Evolutionary conservation across 148 eudicot species (phyloP), one percentile per base, ranked within the genome.

Genomic region (Euryodendron excelsum): DNA sequence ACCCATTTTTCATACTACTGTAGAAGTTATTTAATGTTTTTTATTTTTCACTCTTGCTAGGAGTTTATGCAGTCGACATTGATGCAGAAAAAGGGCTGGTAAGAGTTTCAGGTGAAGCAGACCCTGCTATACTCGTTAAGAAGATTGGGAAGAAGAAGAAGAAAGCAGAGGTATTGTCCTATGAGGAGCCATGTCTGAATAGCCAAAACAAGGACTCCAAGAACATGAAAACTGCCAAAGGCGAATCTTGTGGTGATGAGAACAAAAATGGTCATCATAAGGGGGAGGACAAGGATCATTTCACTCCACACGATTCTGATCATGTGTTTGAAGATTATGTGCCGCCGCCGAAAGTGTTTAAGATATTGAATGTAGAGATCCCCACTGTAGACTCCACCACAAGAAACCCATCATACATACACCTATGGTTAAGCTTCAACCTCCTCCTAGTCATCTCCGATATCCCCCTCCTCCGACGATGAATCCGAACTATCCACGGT

Each of bases 91-190:
- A 58, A 13, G 65, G 50, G 50, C 66, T 53, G 30, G 77, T 73
- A 18, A 74, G 33, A 74, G 77, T 74, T 13, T 11, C 30, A 37
- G 77, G 77, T 9, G 37, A 8, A 21, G 66, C 41, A 58, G 50
- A 37, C 34, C 77, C 77, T n/a, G 14, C 15, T 14, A 17, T 74
- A 12, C 31, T 74, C 31, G 12, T 58, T 4, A 44, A 74, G 77
- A 39, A 36, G 47, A 36, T 74, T 9, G 45, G 34, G 1, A 41
- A 74, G 0, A 58, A 23, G 36, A 58, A 58, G 2, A 74, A 74
- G 65, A 55, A 23, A 55, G 77, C 50, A 58, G 66, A 11, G 77
- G 5, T 74, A 23, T 55, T 72, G 10, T 72, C 75, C 75, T 52
- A 52, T 21, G 75, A 33, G 61, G 31, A 20, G 2, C 75, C 61